Evolutionary conservation across 2,329 filamentous ascomycete species (phyloP).

Genomic region (Nannizziopsis barbatae): DNA sequence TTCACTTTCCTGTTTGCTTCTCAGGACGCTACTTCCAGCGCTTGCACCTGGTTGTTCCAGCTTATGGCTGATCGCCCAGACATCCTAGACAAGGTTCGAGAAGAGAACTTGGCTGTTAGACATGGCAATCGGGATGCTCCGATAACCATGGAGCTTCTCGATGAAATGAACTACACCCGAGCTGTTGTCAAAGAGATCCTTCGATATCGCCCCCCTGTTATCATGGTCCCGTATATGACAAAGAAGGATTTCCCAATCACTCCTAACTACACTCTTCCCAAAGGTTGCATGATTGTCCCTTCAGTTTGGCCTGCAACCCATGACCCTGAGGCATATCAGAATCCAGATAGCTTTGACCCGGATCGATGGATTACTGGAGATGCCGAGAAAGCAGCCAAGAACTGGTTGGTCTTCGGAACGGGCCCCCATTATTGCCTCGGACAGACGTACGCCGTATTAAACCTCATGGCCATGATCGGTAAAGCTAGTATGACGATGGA

Average conservation of each 20-base stretch:
- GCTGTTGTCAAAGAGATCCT: constrained; percentile 85
- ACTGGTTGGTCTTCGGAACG: constrained; percentile 91
- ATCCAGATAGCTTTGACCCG: constrained; percentile 79
- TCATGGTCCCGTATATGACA: constrained; percentile 90
- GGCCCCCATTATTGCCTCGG: constrained; percentile 95
- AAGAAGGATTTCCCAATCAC: constrained; percentile 95
- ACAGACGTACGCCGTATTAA: constrained; percentile 80
- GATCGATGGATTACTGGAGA: constrained; percentile 85
- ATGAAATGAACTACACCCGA: constrained; percentile 79
- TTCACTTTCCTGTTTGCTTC: constrained; percentile 97
- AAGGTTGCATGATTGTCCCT: constrained; percentile 90
- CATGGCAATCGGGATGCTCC: constrained; percentile 60
- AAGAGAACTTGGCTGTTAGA: constrained; percentile 72
- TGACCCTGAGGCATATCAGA: constrained; percentile 82
- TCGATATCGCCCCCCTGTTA: constrained; percentile 86
- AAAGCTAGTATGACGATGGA: constrained; percentile 79
- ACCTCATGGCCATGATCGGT: constrained; percentile 78
- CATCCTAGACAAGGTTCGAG: constrained; percentile 74
- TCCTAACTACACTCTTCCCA: constrained; percentile 77
- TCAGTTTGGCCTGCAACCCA: constrained; percentile 83
- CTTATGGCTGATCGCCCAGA: constrained; percentile 89
- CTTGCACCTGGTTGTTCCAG: constrained; percentile 91
- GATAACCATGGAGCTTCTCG: constrained; percentile 73
- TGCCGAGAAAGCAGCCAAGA: constrained; percentile 85
- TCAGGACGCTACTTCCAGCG: constrained; percentile 91